Evolutionary conservation across 2,329 filamentous ascomycete species (phyloP), one percentile per base, ranked within the genome.

Genomic region (Monosporascus sp.): DNA sequence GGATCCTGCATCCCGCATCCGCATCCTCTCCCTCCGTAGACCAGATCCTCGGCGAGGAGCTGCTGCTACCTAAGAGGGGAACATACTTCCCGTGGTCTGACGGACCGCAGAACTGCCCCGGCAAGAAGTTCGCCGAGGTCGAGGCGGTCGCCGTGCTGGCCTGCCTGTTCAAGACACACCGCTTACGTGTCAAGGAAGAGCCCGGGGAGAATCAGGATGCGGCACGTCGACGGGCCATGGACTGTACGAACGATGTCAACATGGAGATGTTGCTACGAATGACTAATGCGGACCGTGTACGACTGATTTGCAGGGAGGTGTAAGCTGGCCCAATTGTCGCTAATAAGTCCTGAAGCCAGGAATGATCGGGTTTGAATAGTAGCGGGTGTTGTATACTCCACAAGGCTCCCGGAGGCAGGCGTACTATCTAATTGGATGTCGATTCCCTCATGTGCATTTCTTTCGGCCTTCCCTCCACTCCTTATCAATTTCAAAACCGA

Each of bases 31-130:
- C 38, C 24, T 20, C 52, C 8, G 6, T 22, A 6, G 50, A 50
- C 15, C 22, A 55, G 41, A 15, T 55, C 5, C 43, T 25, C 6
- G 38, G 35, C 17, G 56, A 62, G 46, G 27, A 52, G 6, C 31
- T 61, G 2, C 37, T 39, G 25, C 38, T 47, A 15, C 58, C 57
- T 15, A 39, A 47, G 11, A 51, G 54, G 39, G 25, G 46, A 2
- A 56, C 53, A 6, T 62, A 57, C 20, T 56, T 63, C 8, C 57
- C 60, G 2, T 63, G 60, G 58, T 55, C 53, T 5, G 60, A 60
- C 7, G 60, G 58, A 3, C 60, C 57, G 0, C 61, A 61, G 43
- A 57, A 54, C 36, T 63, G 60, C 44, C 60, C 61, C 3, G 55
- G 55, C 8, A 62, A 51, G 39, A 60, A 60, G 27, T 63, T 64